Base-by-base conservation (phyloP, 2,329 filamentous ascomycete species). In the Aspergillus awamori region DNA sequence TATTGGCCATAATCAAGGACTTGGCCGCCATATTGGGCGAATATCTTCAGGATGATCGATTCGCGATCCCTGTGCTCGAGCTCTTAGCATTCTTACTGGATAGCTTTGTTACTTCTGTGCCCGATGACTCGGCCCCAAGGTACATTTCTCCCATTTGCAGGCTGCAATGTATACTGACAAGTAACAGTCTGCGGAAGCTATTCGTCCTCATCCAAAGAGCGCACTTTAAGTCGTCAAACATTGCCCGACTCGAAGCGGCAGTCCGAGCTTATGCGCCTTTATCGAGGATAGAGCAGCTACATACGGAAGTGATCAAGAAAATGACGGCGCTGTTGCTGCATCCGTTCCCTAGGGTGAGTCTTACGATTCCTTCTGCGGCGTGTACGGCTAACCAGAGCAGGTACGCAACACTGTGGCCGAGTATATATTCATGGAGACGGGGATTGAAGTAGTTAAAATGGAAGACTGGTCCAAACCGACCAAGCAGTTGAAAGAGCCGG, bases 151-250 rank as follows among this genome's bases (percentile, higher is more conserved):
- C 24, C 41, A 51, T 49, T 45, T 47, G 26, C 1, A 48, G 66
- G 11, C 24, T 64, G 56, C 30, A 6, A 45, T 10, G 20, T 33
- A 4, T 17, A 30, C 36, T 53, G 39, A 53, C 26, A 65, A 4
- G 4, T 15, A 10, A 6, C 5, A 81, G 82, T 58, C 85, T 84
- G 72, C 86, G 86, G 62, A 81, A 76, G 6, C 77, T 97, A 3
- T 92, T 93, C 61, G 80, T 87, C 6, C 81, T 87, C 38, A 86
- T 89, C 4, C 92, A 96, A 70, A 92, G 89, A 75, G 85, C 90
- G 0, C 90, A 93, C 65, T 93, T 90, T 80, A 94, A 93, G 77
- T 90, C 89, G 1, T 87, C 89, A 20, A 95, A 92, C 73, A 86
- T 97, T 47, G 86, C 88, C 54, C 94, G 95, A 74, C 82, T 98